A percentile compares a stretch with the other conserved stretches of the same genome.
Evolutionary conservation across 768 basidiomycete species (phyloP).

Genomic region (Phaffia australis): DNA sequence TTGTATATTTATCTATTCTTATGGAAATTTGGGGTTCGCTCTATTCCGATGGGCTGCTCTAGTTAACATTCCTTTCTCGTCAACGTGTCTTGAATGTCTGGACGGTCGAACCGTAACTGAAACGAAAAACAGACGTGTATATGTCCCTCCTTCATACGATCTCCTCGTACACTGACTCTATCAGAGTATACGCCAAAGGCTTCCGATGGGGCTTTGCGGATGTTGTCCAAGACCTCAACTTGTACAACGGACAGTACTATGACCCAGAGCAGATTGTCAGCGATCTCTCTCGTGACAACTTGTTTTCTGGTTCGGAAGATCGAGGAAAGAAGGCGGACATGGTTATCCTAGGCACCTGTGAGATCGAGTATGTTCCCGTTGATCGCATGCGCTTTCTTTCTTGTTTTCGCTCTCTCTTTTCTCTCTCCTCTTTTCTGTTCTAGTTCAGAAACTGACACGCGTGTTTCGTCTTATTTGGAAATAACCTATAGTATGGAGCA

Average conservation of each 20-base stretch:
- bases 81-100: not conserved
- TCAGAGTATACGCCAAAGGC: slow-evolving; percentile 18
- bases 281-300: slow-evolving; percentile 32
- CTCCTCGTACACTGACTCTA: slow-evolving; percentile 2
- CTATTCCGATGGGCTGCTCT: not conserved
- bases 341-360: slow-evolving; percentile 44
- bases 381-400: slow-evolving; percentile 1
- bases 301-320: slow-evolving; percentile 19
- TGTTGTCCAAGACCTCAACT: slow-evolving; percentile 20
- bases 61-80: not conserved
- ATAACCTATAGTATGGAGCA: slow-evolving; percentile 17
- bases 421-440: not conserved
- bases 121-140: slow-evolving; percentile 20
- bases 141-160: slow-evolving; percentile 24
- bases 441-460: not conserved
- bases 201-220: slow-evolving; percentile 26
- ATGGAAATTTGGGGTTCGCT: not conserved
- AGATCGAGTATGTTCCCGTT: slow-evolving; percentile 39
- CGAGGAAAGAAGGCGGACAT: slow-evolving; percentile 33
- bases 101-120: too few species aligned
- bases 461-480: not conserved
- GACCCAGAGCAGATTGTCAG: slow-evolving; percentile 33
- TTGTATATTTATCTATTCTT: not conserved
- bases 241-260: slow-evolving; percentile 23
- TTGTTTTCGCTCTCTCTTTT: not conserved